Base-by-base conservation (phyloP, 805 yeast genomes). In the Ogataea naganishii region DNA sequence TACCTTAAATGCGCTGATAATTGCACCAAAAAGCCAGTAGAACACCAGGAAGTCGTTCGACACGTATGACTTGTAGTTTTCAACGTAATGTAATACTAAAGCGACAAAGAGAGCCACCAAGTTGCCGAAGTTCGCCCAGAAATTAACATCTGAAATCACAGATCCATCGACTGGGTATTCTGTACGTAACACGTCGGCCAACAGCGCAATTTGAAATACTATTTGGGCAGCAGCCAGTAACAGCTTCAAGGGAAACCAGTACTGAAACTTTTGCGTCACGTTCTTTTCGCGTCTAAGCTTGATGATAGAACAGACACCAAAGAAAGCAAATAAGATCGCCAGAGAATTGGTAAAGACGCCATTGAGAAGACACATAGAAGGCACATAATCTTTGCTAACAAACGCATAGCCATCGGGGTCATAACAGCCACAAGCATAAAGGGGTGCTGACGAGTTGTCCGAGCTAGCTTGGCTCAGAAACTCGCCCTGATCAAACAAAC, bases 11-110 rank as follows among this genome's bases (percentile, higher is more conserved):
- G 59, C 33, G 14, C 70, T 69, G 20, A 73, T 59, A 5, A 78
- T 31, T 1, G 68, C 42, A 23, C 68, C 62, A 34, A 75, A 62
- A 27, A 80, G 58, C 95, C 95, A 89, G 55, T 72, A 89, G 38
- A 79, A 64, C 23, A 89, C 66, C 27, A 86, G 56, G 0, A 72
- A 62, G 2, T 89, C 79, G 41, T 68, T 72, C 2, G 96, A 75
- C 14, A 82, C 69, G 24, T 58, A 64, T 8, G 75, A 49, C 49
- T 81, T 74, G 52, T 66, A 71, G 45, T 75, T 79, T 50, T 89
- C 96, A 35, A 80, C 49, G 53, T 75, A 80, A 34, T 84, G 80
- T 20, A 85, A 53, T 4, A 59, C 54, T 12, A 69, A 49, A 0
- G 75, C 80, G 5, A 80, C 68, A 3, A 65, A 28, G 10, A 72